These are phyloP conservation scores for Coniochaeta hoffmannii DNA, from an alignment of 2,329 filamentous ascomycete species.

Conservation along the genomic window DNA sequence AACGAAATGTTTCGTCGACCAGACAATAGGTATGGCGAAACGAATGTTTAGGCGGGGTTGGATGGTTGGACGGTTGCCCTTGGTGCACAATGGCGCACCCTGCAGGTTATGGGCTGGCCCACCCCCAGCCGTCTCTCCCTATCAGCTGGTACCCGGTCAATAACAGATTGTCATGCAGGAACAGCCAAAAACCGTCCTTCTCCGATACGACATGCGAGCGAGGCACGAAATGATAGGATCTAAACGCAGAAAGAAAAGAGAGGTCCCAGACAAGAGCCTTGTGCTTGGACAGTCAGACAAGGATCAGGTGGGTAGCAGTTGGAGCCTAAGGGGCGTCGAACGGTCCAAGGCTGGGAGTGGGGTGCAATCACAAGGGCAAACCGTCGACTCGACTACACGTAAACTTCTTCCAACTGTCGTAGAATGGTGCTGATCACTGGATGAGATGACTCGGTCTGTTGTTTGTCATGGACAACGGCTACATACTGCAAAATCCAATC, in stretches of 20 bases:
- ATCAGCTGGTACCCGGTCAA: background rate
- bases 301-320: background rate
- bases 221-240: background rate
- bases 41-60: background rate
- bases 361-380: background rate
- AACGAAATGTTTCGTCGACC: background rate
- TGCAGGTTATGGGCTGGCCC: background rate
- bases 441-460: background rate
- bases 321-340: background rate
- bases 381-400: background rate
- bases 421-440: background rate
- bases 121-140: background rate
- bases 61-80: background rate
- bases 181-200: background rate
- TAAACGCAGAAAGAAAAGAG: background rate
- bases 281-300: background rate
- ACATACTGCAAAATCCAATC: background rate
- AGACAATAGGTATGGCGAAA: background rate
- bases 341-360: background rate
- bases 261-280: background rate
- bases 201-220: background rate
- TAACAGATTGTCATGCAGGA: background rate
- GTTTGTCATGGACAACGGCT: background rate
- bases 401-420: too few relatives aligned
- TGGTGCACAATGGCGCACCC: background rate